A percentile compares a stretch with the other conserved stretches of the same genome.
Evolutionary conservation across 139 green algal genomes (phyloP).

Genomic region (Ettlia oleoabundans): DNA sequence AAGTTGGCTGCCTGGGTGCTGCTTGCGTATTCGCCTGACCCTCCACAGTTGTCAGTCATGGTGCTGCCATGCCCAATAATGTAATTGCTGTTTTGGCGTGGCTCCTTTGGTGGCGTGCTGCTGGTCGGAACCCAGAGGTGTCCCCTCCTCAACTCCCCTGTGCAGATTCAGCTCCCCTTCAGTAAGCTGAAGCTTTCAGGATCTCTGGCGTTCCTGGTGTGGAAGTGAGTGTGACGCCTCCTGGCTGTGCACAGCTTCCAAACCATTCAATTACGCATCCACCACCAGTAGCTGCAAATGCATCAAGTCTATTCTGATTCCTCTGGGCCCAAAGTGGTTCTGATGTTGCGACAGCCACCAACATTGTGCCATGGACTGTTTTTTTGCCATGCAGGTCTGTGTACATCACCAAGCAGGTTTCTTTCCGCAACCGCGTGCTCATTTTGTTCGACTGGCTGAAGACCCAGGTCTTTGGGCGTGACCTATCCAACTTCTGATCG

Average conservation of each 20-base stretch:
- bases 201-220: conserved; percentile 57
- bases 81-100: too few relatives aligned
- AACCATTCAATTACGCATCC: too few relatives aligned
- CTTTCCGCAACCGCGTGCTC: conserved; percentile 77
- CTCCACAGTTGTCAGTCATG: too few relatives aligned
- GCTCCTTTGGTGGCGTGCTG: too few relatives aligned
- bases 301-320: too few relatives aligned
- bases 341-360: too few relatives aligned
- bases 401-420: conserved; percentile 83
- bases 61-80: neutral
- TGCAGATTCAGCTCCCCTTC: conserved; percentile 20
- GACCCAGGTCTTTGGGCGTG: conserved; percentile 64
- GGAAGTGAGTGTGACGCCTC: neutral
- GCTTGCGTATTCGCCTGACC: too few relatives aligned
- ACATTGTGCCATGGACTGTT: conserved; percentile 25
- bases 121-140: too few relatives aligned
- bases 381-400: conserved; percentile 74
- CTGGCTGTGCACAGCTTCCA: neutral
- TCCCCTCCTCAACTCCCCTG: neutral
- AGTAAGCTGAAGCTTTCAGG: conserved; percentile 52
- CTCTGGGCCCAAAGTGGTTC: too few relatives aligned
- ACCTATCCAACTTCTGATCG: conserved; percentile 58
- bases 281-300: too few relatives aligned
- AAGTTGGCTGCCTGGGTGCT: too few relatives aligned
- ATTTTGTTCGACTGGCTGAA: conserved; percentile 82